Evolutionary conservation across 2,329 filamentous ascomycete species (phyloP).

Genomic region (Pyricularia sp.): DNA sequence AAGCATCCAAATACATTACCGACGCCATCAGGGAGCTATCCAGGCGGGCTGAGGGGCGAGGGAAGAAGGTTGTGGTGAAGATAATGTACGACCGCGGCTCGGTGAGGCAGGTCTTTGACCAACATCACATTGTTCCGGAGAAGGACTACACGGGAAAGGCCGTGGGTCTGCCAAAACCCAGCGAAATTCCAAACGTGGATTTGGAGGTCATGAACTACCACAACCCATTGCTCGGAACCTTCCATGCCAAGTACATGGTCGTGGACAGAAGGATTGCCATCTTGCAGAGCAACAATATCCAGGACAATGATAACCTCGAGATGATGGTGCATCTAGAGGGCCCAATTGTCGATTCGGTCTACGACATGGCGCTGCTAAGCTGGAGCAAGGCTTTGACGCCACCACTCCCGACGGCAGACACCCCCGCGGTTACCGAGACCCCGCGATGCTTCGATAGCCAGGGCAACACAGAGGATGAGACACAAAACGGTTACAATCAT

Average conservation of each 20-base stretch:
- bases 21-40: constrained; percentile 63
- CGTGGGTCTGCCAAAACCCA: constrained; percentile 49
- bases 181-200: constrained; percentile 63
- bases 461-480: not conserved
- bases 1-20: constrained; percentile 57
- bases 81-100: constrained; percentile 67
- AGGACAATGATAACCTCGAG: constrained; percentile 71
- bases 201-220: constrained; percentile 68
- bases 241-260: constrained; percentile 71
- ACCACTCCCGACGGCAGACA: constrained; percentile 44
- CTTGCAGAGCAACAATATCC: constrained; percentile 70
- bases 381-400: constrained; percentile 59
- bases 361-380: constrained; percentile 63
- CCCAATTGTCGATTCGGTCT: constrained; percentile 65
- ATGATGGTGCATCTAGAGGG: constrained; percentile 74
- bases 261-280: constrained; percentile 64
- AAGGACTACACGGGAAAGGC: constrained; percentile 47
- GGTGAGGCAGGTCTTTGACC: constrained; percentile 53
- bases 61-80: constrained; percentile 55
- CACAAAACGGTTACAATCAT: not conserved
- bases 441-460: constrained; percentile 13
- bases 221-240: constrained; percentile 59
- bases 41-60: constrained; percentile 47
- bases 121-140: constrained; percentile 50
- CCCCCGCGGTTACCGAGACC: constrained; percentile 32